Conservation (phyloP, 2,329 filamentous ascomycete genomes). For the Penicillium aurantiogriseum region DNA sequence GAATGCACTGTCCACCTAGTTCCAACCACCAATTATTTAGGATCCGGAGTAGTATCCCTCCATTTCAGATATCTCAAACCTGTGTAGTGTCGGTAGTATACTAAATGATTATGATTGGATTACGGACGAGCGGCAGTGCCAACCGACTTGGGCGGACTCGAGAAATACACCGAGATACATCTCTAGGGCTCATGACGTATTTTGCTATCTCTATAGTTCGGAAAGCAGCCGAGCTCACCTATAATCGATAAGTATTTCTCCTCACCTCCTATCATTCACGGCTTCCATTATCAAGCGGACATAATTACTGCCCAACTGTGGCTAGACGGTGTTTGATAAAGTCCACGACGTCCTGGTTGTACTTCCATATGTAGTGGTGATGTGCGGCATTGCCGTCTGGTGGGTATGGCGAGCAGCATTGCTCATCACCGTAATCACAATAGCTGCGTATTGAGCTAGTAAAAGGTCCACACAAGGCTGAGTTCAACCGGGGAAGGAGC, state of each 20-base stretch:
- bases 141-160: not conserved
- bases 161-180: not conserved
- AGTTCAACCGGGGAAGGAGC: constrained; percentile 8
- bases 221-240: not conserved
- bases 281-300: not conserved
- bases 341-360: constrained; percentile 18
- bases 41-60: not conserved
- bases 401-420: constrained; percentile 13
- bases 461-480: constrained; percentile 13
- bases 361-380: constrained; percentile 14
- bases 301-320: not conserved
- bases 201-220: not conserved
- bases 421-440: constrained; percentile 16
- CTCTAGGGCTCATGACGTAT: not conserved
- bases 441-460: constrained; percentile 19
- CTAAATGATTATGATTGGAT: not conserved
- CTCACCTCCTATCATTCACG: not conserved
- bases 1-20: not conserved
- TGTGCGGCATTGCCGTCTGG: constrained; percentile 13
- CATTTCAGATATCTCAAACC: not conserved
- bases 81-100: not conserved
- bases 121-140: not conserved
- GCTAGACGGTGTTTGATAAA: constrained; percentile 15
- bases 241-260: not conserved
- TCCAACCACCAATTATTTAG: not conserved